phyloP scores from a whole-genome alignment of 1,284 basidiomycete species.

The Ceratobasidium sp. region DNA sequence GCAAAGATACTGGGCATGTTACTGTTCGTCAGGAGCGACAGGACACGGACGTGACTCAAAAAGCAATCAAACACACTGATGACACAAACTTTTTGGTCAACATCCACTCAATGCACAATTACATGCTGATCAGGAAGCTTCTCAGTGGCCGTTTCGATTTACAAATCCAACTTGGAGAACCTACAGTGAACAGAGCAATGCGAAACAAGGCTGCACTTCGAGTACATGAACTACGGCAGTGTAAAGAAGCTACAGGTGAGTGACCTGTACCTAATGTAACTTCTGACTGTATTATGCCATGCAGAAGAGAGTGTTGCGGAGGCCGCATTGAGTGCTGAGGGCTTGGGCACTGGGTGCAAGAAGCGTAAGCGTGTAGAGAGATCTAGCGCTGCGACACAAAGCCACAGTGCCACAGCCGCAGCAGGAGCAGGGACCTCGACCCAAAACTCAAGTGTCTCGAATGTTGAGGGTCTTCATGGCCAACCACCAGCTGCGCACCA shows the following conservation, averaged over 20 bases:
- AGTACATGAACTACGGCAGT: too few relatives aligned
- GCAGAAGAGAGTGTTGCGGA: too few relatives aligned
- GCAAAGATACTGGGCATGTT: not conserved
- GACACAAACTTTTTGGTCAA: constrained; percentile 17
- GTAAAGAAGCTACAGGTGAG: too few relatives aligned
- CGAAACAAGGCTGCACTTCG: not conserved
- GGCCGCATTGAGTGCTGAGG: too few relatives aligned
- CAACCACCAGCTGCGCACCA: not conserved
- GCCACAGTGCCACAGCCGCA: too few relatives aligned
- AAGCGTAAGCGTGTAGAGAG: constrained; percentile 11
- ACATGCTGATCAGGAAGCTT: not conserved
- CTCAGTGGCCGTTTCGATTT: not conserved
- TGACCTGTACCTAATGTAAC: too few relatives aligned
- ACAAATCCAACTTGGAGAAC: not conserved
- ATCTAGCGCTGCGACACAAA: too few relatives aligned
- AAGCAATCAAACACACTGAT: not conserved
- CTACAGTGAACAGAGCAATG: not conserved
- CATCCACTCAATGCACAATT: constrained; percentile 27
- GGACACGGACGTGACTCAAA: not conserved
- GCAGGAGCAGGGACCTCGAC: too few relatives aligned
- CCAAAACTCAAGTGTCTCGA: too few relatives aligned
- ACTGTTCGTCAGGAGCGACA: constrained; percentile 21
- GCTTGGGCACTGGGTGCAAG: not conserved
- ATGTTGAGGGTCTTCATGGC: too few relatives aligned
- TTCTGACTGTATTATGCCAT: too few relatives aligned